These are phyloP conservation scores for Gossypium mustelinum DNA, from an alignment of 345 rosid species.

Conservation along the genomic window DNA sequence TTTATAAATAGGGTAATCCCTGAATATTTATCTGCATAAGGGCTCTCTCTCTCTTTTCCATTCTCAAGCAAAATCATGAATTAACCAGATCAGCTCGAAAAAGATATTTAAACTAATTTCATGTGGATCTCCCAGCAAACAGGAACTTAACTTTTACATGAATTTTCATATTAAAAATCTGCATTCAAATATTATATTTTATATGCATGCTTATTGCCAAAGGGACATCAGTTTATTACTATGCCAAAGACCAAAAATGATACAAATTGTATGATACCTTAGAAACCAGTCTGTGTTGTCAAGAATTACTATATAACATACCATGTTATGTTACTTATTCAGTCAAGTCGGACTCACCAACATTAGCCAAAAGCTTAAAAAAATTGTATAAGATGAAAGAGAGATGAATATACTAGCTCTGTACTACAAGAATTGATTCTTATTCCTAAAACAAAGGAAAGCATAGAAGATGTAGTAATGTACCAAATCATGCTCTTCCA, in stretches of 20 bases:
- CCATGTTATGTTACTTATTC: neutral
- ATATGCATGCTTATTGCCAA: neutral
- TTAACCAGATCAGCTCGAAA: slow-evolving; percentile 6
- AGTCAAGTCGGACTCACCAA: neutral
- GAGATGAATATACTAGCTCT: neutral
- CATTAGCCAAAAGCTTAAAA: slow-evolving; percentile 6
- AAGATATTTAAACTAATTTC: neutral
- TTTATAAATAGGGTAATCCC: neutral
- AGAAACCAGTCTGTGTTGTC: neutral
- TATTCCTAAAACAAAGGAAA: neutral
- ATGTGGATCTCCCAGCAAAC: neutral
- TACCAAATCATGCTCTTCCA: slow-evolving; percentile 38
- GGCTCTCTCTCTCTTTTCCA: neutral
- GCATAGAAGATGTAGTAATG: slow-evolving; percentile 4
- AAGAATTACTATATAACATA: neutral
- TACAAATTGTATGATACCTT: neutral
- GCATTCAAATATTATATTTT: neutral
- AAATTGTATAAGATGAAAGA: neutral
- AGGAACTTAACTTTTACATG: neutral
- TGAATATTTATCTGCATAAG: neutral
- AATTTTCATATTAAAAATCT: neutral
- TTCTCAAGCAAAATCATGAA: neutral
- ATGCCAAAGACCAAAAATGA: neutral
- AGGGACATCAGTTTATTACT: neutral
- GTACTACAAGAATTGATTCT: neutral